Conservation (phyloP, 495 filamentous ascomycete species). For the Penicillium bovifimosum region DNA sequence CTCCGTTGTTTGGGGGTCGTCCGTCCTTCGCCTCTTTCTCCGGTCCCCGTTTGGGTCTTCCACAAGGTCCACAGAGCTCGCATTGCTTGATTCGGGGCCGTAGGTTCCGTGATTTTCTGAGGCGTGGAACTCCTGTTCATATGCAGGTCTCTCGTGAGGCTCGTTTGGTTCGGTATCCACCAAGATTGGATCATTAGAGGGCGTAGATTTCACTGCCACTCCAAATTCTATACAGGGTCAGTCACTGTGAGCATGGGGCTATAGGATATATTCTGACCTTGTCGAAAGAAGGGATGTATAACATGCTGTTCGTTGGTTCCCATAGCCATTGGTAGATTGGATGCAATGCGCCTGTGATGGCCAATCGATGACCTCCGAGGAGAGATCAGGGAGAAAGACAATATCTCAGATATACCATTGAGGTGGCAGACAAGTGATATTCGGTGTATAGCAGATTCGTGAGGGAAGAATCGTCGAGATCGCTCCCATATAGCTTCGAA, state of each 20-base stretch:
- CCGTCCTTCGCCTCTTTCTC: constrained; percentile 48
- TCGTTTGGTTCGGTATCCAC: neutral
- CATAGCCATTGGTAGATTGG: constrained; percentile 34
- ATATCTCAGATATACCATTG: neutral
- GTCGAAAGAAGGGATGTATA: constrained; percentile 41
- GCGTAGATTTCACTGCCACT: constrained; percentile 8
- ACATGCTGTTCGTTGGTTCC: constrained; percentile 35
- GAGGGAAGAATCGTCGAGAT: neutral
- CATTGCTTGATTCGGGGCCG: neutral
- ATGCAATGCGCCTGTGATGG: constrained; percentile 24
- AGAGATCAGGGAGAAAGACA: neutral
- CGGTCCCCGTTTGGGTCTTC: constrained; percentile 41
- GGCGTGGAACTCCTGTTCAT: neutral
- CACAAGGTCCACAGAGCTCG: constrained; percentile 3
- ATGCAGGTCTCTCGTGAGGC: neutral
- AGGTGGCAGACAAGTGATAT: neutral
- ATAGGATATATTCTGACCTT: constrained; percentile 22
- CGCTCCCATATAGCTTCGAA: constrained; percentile 7
- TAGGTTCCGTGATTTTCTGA: neutral
- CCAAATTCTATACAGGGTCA: constrained; percentile 25
- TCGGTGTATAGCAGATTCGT: neutral
- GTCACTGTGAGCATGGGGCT: neutral
- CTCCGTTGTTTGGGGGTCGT: constrained; percentile 26
- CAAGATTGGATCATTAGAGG: constrained; percentile 1
- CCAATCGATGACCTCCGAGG: constrained; percentile 1